phyloP scores from a whole-genome alignment of 768 basidiomycete genomes.

The Rhizopogon sp. region DNA sequence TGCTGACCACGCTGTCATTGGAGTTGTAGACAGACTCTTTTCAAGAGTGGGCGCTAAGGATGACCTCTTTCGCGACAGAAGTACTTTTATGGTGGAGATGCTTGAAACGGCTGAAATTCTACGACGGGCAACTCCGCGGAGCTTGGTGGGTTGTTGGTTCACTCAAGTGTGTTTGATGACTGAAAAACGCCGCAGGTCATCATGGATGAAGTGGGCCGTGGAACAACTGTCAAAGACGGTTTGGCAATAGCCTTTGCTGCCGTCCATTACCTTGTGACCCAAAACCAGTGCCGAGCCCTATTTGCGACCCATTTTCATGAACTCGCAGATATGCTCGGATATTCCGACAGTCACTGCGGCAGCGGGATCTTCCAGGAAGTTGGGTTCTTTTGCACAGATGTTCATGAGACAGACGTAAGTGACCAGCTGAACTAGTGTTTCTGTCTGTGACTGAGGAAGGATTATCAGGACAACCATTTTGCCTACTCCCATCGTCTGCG shows the following conservation, averaged over 20 bases:
- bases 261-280: conserved; percentile 70
- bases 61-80: conserved; percentile 87
- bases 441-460: background rate
- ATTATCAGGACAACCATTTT: conserved; percentile 64
- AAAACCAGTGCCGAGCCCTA: conserved; percentile 75
- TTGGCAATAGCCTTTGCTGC: conserved; percentile 92
- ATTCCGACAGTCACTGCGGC: conserved; percentile 35
- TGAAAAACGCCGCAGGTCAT: conserved; percentile 61
- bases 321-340: conserved; percentile 78
- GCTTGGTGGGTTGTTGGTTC: conserved; percentile 53
- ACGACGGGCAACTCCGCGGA: conserved; percentile 71
- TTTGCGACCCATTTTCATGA: conserved; percentile 99
- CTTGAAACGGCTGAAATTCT: conserved; percentile 91
- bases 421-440: background rate
- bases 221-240: conserved; percentile 90
- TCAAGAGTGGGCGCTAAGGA: conserved; percentile 95
- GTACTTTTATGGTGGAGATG: conserved; percentile 99
- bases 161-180: background rate
- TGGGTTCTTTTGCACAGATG: conserved; percentile 85
- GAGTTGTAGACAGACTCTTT: conserved; percentile 88
- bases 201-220: conserved; percentile 99
- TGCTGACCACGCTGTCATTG: conserved; percentile 72
- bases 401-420: conserved; percentile 72
- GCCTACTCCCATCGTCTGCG: conserved; percentile 77
- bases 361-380: conserved; percentile 53